Evolutionary conservation across 2,329 filamentous ascomycete species (phyloP).

Genomic region (Diaporthe humulicola): DNA sequence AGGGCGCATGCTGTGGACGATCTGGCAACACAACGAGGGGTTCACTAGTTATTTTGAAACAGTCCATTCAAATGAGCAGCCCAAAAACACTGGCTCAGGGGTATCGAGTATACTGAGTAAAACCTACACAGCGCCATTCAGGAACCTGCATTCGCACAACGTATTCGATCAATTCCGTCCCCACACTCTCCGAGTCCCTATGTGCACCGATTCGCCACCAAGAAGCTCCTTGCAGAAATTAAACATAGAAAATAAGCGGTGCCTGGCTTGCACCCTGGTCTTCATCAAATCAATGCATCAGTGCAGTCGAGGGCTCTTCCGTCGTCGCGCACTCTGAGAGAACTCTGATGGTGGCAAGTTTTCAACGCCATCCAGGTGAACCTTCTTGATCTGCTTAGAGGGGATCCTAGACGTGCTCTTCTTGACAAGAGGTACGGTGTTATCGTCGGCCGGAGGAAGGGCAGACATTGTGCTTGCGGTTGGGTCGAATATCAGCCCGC

Average conservation of each 20-base stretch:
- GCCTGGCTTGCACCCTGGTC: neutral
- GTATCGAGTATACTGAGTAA: constrained; percentile 40
- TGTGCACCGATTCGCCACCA: neutral
- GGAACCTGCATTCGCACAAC: constrained; percentile 1
- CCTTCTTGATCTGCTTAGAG: constrained; percentile 52
- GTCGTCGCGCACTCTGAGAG: constrained; percentile 60
- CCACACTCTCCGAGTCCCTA: neutral
- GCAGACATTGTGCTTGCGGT: constrained; percentile 57
- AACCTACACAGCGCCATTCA: constrained; percentile 36
- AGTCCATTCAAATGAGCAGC: constrained; percentile 25
- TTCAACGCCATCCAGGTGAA: constrained; percentile 61
- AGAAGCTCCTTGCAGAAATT: constrained; percentile 26
- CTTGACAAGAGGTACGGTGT: constrained; percentile 63
- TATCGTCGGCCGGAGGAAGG: constrained; percentile 50
- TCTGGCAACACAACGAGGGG: neutral
- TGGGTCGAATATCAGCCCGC: constrained; percentile 56
- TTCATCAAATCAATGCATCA: constrained; percentile 28
- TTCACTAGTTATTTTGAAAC: neutral
- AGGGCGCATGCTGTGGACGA: neutral
- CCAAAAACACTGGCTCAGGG: constrained; percentile 28
- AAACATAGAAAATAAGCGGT: constrained; percentile 27
- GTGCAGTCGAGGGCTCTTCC: constrained; percentile 67
- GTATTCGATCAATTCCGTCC: neutral
- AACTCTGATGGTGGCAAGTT: constrained; percentile 63
- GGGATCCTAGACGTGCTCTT: constrained; percentile 53